phyloP scores from a whole-genome alignment of 805 yeast genomes.

The Kregervanrija pseudodelftensis region DNA sequence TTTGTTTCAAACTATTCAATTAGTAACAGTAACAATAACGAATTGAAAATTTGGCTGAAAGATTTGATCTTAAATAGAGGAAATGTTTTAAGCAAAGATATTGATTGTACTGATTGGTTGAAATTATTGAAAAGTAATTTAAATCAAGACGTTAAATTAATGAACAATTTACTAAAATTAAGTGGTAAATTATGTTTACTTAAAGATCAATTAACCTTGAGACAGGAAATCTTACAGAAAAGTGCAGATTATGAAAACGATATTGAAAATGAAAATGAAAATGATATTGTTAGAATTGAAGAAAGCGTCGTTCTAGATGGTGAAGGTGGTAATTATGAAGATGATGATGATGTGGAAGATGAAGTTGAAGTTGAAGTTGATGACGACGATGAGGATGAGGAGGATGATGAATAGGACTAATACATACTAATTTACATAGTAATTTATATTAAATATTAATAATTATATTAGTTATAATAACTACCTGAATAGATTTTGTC shows the following conservation, averaged over 20 bases:
- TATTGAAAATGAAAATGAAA: conserved; percentile 29
- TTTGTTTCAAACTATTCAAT: conserved; percentile 34
- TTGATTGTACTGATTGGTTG: conserved; percentile 47
- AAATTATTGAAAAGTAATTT: conserved; percentile 53
- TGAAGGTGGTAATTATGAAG: conserved; percentile 25
- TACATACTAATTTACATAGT: too few relatives aligned
- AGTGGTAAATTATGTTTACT: conserved; percentile 83
- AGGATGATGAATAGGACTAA: too few relatives aligned
- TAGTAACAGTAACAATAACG: not conserved
- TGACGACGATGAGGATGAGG: conserved; percentile 19
- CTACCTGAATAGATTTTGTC: too few relatives aligned
- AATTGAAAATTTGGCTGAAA: conserved; percentile 57
- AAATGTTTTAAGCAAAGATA: conserved; percentile 47
- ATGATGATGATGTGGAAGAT: conserved; percentile 1
- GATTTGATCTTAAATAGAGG: conserved; percentile 72
- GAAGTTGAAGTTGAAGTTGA: conserved; percentile 17
- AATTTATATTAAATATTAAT: too few relatives aligned
- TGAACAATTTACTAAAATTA: conserved; percentile 66
- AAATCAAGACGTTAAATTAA: conserved; percentile 43
- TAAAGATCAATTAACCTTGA: conserved; percentile 64
- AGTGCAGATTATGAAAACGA: conserved; percentile 16
- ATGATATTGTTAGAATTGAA: conserved; percentile 14
- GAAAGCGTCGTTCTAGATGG: conserved; percentile 23
- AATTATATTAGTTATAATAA: too few relatives aligned
- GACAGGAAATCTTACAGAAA: conserved; percentile 42